Conservation (phyloP, 139 green algal genomes). For the Chlamydomonas asymmetrica region DNA sequence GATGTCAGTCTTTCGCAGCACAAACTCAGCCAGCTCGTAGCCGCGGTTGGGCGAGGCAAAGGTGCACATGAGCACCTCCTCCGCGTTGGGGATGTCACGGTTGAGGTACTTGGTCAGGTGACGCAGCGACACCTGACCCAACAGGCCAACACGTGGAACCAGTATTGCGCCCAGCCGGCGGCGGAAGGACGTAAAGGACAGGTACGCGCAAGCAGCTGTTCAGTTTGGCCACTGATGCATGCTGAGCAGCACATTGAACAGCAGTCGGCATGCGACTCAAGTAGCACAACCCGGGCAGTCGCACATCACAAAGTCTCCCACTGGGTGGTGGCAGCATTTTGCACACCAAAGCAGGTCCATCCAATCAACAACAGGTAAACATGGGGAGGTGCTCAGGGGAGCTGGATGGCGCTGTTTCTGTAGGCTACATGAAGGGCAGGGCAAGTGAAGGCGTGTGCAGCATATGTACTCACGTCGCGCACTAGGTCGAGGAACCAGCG, state of each 20-base stretch:
- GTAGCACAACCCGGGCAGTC: too few species aligned
- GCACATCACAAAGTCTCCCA: too few species aligned
- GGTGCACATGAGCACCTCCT: slow-evolving; percentile 35
- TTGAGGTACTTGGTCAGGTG: slow-evolving; percentile 14
- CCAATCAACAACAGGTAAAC: neutral
- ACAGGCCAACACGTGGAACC: too few species aligned
- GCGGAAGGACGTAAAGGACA: too few species aligned
- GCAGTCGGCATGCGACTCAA: too few species aligned
- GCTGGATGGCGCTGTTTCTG: neutral
- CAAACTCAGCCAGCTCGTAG: slow-evolving; percentile 40
- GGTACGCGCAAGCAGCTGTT: too few species aligned
- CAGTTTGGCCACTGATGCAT: too few species aligned
- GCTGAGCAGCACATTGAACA: too few species aligned
- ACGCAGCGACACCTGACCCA: neutral
- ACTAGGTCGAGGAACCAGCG: slow-evolving; percentile 42
- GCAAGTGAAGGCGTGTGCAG: neutral
- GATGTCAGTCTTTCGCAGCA: slow-evolving; percentile 7
- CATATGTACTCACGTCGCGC: slow-evolving; percentile 10
- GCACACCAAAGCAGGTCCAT: too few species aligned
- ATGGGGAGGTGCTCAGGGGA: neutral
- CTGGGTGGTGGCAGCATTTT: too few species aligned
- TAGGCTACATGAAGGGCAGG: neutral
- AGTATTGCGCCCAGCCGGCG: too few species aligned
- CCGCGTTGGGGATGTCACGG: neutral
- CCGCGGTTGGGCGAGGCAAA: slow-evolving; percentile 23